Percentiles rank a stretch among this genome's conserved stretches.
These are phyloP conservation scores for Candida glucosophila DNA, from an alignment of 1,139 yeast species.

Conservation along the genomic window DNA sequence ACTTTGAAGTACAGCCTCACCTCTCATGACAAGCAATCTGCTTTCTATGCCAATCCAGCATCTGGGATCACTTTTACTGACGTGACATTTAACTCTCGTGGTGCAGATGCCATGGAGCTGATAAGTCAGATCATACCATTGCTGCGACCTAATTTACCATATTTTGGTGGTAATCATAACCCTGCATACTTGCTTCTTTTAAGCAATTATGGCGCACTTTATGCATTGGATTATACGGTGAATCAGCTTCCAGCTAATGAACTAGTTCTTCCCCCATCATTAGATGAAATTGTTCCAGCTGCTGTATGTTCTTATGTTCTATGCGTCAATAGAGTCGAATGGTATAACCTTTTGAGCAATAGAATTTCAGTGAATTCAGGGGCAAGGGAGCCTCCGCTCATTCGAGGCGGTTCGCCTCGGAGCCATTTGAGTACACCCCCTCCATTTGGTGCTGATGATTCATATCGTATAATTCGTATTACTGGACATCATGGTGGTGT, in stretches of 20 bases:
- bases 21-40: constrained; percentile 75
- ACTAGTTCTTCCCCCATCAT: constrained; percentile 67
- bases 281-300: constrained; percentile 75
- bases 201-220: constrained; percentile 46
- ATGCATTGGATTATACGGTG: constrained; percentile 16
- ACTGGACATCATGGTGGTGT: constrained; percentile 82
- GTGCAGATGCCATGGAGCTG: constrained; percentile 12
- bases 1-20: constrained; percentile 76
- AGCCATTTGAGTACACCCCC: constrained; percentile 25
- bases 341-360: constrained; percentile 63
- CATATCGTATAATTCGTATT: constrained; percentile 53
- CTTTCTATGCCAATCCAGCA: constrained; percentile 62
- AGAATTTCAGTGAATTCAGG: constrained; percentile 30
- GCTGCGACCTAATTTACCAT: constrained; percentile 38
- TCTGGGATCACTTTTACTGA: constrained; percentile 26
- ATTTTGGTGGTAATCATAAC: constrained; percentile 62
- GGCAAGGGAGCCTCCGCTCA: constrained; percentile 28
- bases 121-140: constrained; percentile 24
- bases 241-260: constrained; percentile 16
- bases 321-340: constrained; percentile 53
- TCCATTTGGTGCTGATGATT: constrained; percentile 44
- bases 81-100: constrained; percentile 14
- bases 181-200: constrained; percentile 54
- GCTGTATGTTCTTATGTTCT: constrained; percentile 48
- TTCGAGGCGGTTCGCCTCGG: constrained; percentile 80